These are phyloP conservation scores for Martensiomyces pterosporus DNA, from an alignment of 192 early-diverging fungal species.

Conservation along the genomic window DNA sequence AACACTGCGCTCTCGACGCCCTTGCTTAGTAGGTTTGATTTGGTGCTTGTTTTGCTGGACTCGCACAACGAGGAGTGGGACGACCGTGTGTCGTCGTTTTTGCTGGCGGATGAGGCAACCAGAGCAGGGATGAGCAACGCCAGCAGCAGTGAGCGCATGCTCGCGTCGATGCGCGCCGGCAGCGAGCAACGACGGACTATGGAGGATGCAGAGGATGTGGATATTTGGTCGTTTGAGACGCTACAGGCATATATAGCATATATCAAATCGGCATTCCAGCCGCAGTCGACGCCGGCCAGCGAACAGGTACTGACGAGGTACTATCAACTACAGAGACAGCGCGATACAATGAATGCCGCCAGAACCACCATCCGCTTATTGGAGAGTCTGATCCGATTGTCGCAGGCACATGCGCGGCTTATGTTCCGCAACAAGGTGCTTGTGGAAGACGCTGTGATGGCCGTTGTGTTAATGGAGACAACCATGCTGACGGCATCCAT, in stretches of 20 bases:
- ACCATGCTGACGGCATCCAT: constrained; percentile 59
- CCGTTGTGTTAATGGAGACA: constrained; percentile 58
- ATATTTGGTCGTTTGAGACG: constrained; percentile 57
- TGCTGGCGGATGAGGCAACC: constrained; percentile 23
- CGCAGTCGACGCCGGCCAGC: constrained; percentile 56
- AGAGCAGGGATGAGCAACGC: not conserved
- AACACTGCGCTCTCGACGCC: constrained; percentile 66
- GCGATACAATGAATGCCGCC: constrained; percentile 61
- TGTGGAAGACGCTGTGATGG: constrained; percentile 59
- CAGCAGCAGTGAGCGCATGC: too few relatives aligned
- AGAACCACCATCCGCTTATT: constrained; percentile 68
- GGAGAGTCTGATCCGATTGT: constrained; percentile 60
- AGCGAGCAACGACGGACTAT: not conserved
- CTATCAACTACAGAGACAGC: constrained; percentile 66
- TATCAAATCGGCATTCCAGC: constrained; percentile 55
- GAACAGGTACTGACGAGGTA: constrained; percentile 63
- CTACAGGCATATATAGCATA: constrained; percentile 66
- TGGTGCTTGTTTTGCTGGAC: constrained; percentile 69
- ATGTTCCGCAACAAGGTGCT: constrained; percentile 60
- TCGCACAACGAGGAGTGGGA: constrained; percentile 65
- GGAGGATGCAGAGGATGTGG: not conserved
- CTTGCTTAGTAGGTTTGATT: constrained; percentile 70
- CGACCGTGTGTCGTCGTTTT: constrained; percentile 52
- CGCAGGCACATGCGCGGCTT: constrained; percentile 60
- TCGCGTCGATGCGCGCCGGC: not conserved